Evolutionary conservation across 495 filamentous ascomycete genomes (phyloP), one percentile per base, ranked within the genome.

Genomic region (Corynascus novoguineensis): DNA sequence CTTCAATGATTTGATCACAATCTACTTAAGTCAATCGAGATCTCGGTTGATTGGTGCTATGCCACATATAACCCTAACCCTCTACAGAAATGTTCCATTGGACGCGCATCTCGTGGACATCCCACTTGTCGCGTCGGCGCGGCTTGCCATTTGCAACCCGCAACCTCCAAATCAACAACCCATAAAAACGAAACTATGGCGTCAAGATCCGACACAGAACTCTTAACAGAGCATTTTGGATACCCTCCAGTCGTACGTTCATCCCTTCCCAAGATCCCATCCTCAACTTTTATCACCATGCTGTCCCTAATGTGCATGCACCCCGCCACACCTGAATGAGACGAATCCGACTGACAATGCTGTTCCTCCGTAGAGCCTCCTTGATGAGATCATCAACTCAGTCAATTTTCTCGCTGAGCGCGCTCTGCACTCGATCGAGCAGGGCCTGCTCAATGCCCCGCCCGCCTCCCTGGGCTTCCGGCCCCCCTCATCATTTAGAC

Each of bases 321-420:
- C n/a, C n/a, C n/a, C n/a, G n/a, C n/a, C n/a, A n/a, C n/a, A n/a
- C n/a, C n/a, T n/a, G n/a, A n/a, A n/a, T n/a, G n/a, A n/a, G n/a
- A n/a, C n/a, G n/a, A n/a, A n/a, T n/a, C n/a, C n/a, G n/a, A n/a
- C n/a, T 12, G 5, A 31, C 19, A 12, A 46, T 32, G 17, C 4
- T 1, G 31, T 14, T 28, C 5, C 6, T 40, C 2, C 38, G 19
- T 15, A 96, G 92, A 86, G 86, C 58, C 81, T 98, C 22, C 85
- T 98, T 68, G 93, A 98, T 79, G 93, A 97, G 68, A 88, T 98
- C 59, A 96, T 97, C 74, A 97, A 98, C 77, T 85, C 85, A 57
- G 83, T 96, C 64, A 97, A 97, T 76, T 86, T 88, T 54, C 77
- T 97, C 64, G 84, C 90, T 63, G 92, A 92, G 71, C 83, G 83